A percentile compares a stretch with the other conserved stretches of the same genome.
Conservation (phyloP, 2,329 filamentous ascomycete genomes). For the Talaromyces amestolkiae region DNA sequence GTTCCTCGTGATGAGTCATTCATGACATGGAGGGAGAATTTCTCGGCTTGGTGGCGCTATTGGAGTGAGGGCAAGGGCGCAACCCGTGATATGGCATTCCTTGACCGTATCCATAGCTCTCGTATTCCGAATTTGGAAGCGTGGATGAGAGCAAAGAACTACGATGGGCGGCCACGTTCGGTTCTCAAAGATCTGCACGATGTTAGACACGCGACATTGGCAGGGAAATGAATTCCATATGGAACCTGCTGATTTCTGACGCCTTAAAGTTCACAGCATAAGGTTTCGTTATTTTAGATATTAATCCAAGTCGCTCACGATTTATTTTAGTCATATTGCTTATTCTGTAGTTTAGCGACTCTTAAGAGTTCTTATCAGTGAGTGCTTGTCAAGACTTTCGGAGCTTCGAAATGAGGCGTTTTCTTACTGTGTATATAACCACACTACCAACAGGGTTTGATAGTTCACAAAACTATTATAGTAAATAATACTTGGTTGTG, state of each 20-base stretch:
- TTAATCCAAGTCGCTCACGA: neutral
- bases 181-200: conserved; percentile 16
- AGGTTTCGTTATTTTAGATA: neutral
- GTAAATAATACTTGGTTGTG: too few species aligned
- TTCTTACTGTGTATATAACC: too few species aligned
- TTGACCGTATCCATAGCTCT: conserved; percentile 4
- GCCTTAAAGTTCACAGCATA: too few species aligned
- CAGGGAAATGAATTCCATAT: neutral
- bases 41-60: conserved; percentile 19
- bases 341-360: too few species aligned
- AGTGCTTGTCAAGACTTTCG: too few species aligned
- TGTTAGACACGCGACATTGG: neutral
- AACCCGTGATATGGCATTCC: conserved; percentile 15
- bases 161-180: conserved; percentile 9
- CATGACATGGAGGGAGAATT: conserved; percentile 18
- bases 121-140: conserved; percentile 15
- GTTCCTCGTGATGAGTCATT: conserved; percentile 15
- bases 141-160: conserved; percentile 15
- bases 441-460: too few species aligned
- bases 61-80: conserved; percentile 16
- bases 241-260: too few species aligned
- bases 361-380: too few species aligned
- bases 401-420: too few species aligned
- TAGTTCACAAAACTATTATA: too few species aligned
- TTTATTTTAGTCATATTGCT: neutral